These are phyloP conservation scores for Syncephalastrum monosporum DNA, from an alignment of 371 early-diverging fungal genomes.

Conservation along the genomic window DNA sequence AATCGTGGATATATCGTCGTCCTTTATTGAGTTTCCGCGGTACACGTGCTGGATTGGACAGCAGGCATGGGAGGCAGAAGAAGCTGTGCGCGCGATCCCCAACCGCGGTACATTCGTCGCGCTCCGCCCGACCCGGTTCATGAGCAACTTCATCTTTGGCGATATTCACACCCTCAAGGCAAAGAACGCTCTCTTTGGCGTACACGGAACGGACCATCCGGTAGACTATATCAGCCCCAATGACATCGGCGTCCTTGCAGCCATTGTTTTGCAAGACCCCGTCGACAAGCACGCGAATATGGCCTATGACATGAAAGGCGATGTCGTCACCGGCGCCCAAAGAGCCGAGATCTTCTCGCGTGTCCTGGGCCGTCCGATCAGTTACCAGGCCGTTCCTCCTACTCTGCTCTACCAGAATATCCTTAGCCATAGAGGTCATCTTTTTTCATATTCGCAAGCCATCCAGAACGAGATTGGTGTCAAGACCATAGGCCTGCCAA, in stretches of 20 bases:
- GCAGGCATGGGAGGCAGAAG: slow-evolving; percentile 13
- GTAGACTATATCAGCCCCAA: slow-evolving; percentile 91
- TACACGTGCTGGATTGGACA: neutral
- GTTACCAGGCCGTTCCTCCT: neutral
- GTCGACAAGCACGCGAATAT: slow-evolving; percentile 9
- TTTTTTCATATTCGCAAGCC: no score
- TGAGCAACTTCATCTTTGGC: slow-evolving; percentile 13
- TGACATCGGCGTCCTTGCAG: slow-evolving; percentile 82
- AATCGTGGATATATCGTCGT: slow-evolving; percentile 17
- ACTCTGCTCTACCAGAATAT: neutral
- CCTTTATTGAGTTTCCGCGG: neutral
- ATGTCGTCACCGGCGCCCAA: neutral
- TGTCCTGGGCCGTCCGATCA: slow-evolving; percentile 8
- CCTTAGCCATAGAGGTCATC: no score
- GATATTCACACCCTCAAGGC: neutral
- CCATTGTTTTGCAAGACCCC: slow-evolving; percentile 2
- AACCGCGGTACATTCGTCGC: slow-evolving; percentile 22
- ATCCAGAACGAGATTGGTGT: neutral
- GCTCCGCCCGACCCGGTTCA: slow-evolving; percentile 30
- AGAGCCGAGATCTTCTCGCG: slow-evolving; percentile 1
- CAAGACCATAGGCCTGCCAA: slow-evolving; percentile 1
- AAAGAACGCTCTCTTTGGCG: neutral
- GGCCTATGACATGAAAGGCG: slow-evolving; percentile 11
- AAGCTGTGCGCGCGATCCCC: slow-evolving; percentile 22
- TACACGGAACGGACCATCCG: neutral